These are phyloP conservation scores for Morella rubra DNA, from an alignment of 306 rosid genomes.

Conservation along the genomic window DNA sequence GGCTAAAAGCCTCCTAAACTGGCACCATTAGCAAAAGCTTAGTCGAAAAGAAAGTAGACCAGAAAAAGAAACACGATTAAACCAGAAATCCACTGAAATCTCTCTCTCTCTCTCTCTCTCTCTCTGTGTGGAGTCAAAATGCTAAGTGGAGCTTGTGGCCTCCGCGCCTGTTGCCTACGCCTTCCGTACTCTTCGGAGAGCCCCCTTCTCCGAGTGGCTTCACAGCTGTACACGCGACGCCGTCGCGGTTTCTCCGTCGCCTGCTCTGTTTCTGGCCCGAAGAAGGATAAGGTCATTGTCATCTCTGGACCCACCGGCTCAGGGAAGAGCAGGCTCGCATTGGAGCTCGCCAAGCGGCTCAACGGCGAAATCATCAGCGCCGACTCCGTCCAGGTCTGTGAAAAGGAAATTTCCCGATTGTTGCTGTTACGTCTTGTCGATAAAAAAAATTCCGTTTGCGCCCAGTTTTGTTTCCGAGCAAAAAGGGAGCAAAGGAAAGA, in stretches of 20 bases:
- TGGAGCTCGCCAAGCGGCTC: constrained; percentile 87
- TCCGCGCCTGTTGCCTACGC: constrained; percentile 48
- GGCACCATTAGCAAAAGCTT: no score
- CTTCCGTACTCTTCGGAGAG: constrained; percentile 33
- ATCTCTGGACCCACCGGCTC: constrained; percentile 94
- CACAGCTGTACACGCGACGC: constrained; percentile 26
- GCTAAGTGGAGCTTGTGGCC: constrained; percentile 38
- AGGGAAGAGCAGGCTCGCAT: constrained; percentile 77
- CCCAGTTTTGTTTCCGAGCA: not conserved
- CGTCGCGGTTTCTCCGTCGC: constrained; percentile 41
- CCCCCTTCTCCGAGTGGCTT: constrained; percentile 27
- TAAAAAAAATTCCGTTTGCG: not conserved
- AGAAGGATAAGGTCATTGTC: constrained; percentile 65
- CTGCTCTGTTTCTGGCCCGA: constrained; percentile 34
- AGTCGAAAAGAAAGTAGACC: no score
- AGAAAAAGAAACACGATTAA: no score
- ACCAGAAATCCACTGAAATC: not conserved
- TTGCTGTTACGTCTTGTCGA: not conserved
- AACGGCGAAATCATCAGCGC: constrained; percentile 91
- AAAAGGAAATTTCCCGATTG: not conserved
- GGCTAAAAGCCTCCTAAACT: no score
- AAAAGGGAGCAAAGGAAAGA: not conserved
- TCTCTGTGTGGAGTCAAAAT: constrained; percentile 9
- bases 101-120: not conserved
- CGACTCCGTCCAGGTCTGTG: constrained; percentile 83